phyloP scores from a whole-genome alignment of 78 protist genomes.

The Dictyostelium brefeldianum region DNA sequence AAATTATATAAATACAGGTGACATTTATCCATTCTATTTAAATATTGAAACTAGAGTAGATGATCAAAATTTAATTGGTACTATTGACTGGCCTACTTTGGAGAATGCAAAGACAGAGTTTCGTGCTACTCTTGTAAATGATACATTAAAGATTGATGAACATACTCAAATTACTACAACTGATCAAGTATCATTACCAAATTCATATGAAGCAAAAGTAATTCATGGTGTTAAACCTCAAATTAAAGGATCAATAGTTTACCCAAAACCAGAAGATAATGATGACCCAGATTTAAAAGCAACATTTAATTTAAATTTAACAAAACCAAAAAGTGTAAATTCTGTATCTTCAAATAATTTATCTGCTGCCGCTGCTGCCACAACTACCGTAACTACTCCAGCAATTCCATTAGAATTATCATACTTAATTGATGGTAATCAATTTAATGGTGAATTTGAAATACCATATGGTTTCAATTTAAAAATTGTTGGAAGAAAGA shows the following conservation, averaged over 20 bases:
- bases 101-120: constrained; percentile 35
- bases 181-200: constrained; percentile 38
- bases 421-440: constrained; percentile 28
- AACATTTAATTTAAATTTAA: neutral
- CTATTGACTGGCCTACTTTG: constrained; percentile 42
- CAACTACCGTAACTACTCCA: neutral
- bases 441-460: constrained; percentile 29
- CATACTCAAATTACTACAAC: neutral
- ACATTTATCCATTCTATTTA: constrained; percentile 10
- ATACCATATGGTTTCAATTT: neutral
- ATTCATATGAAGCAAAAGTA: constrained; percentile 10
- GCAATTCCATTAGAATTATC: constrained; percentile 10
- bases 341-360: neutral
- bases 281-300: constrained; percentile 5
- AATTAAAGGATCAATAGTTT: constrained; percentile 15
- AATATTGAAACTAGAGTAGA: neutral
- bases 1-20: neutral
- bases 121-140: neutral
- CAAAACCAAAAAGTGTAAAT: neutral
- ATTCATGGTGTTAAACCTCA: neutral
- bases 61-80: constrained; percentile 26
- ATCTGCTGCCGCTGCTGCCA: neutral
- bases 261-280: neutral
- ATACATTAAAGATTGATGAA: constrained; percentile 19
- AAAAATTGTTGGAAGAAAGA: constrained; percentile 27